Percentiles rank a stretch among this genome's conserved stretches.
These are phyloP conservation scores for Vigna nakashimae DNA, from an alignment of 306 rosid genomes.

Conservation along the genomic window DNA sequence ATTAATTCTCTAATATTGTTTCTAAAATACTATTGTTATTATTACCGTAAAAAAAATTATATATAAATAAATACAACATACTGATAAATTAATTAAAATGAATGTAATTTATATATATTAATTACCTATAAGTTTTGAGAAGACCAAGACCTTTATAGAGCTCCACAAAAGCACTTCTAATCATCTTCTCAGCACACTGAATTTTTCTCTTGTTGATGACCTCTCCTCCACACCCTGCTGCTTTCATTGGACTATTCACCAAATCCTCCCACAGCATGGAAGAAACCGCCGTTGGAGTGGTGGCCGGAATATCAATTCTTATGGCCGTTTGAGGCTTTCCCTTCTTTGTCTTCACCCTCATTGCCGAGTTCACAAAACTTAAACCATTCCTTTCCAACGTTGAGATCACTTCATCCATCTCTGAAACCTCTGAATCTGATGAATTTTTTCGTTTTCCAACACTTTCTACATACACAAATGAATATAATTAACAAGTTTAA, in stretches of 20 bases:
- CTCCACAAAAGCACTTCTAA: conserved; percentile 84
- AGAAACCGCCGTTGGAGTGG: conserved; percentile 64
- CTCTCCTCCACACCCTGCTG: conserved; percentile 66
- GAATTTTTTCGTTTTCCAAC: conserved; percentile 52
- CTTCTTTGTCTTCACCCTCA: conserved; percentile 62
- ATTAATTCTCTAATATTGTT: too few relatives aligned
- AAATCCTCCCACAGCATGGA: conserved; percentile 85
- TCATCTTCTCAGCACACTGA: conserved; percentile 81
- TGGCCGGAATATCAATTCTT: conserved; percentile 76
- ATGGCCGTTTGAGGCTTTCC: conserved; percentile 73
- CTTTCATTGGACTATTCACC: conserved; percentile 66
- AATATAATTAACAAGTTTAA: too few relatives aligned
- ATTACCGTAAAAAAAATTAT: too few relatives aligned
- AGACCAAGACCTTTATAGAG: conserved; percentile 81
- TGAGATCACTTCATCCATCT: conserved; percentile 66
- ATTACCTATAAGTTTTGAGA: conserved; percentile 78
- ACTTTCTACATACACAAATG: conserved; percentile 49
- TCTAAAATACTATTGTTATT: too few relatives aligned
- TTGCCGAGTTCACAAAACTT: conserved; percentile 53
- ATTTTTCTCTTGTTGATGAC: conserved; percentile 70
- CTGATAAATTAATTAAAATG: too few relatives aligned
- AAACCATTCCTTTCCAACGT: conserved; percentile 69
- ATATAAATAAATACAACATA: too few relatives aligned
- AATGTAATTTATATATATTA: too few relatives aligned
- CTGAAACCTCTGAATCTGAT: conserved; percentile 52